Evolutionary conservation across 768 basidiomycete species (phyloP).

Genomic region (Pulveroboletus sp.): DNA sequence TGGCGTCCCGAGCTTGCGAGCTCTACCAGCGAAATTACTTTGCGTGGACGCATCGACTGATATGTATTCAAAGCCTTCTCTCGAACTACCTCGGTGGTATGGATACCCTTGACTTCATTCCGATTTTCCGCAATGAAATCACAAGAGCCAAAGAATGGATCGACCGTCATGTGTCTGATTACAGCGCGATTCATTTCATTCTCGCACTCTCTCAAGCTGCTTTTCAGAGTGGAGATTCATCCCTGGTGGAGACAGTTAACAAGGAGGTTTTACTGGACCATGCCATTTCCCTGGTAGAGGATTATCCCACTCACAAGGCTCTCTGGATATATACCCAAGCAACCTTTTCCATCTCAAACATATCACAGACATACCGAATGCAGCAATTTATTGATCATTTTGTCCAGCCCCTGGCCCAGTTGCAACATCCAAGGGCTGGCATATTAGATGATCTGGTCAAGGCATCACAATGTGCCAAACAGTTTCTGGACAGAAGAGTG

Average conservation of each 20-base stretch:
- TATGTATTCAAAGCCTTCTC: constrained; percentile 37
- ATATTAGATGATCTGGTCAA: background rate
- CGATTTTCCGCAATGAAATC: constrained; percentile 39
- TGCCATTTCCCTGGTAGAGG: constrained; percentile 42
- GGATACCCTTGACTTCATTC: constrained; percentile 15
- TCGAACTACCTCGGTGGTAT: constrained; percentile 14
- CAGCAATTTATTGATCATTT: constrained; percentile 13
- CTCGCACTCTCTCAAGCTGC: constrained; percentile 32
- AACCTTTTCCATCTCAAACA: constrained; percentile 1
- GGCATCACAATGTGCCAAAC: constrained; percentile 5
- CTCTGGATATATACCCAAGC: constrained; percentile 51
- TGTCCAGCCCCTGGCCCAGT: constrained; percentile 15
- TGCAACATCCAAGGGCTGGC: background rate
- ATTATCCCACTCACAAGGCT: constrained; percentile 56
- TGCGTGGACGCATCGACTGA: constrained; percentile 63
- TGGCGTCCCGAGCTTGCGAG: constrained; percentile 49
- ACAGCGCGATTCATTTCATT: constrained; percentile 57
- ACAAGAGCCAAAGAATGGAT: constrained; percentile 46
- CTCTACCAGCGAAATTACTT: constrained; percentile 70
- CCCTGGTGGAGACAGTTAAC: constrained; percentile 2
- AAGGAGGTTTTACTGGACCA: constrained; percentile 30
- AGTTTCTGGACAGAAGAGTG: constrained; percentile 7
- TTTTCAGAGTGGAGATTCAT: constrained; percentile 2
- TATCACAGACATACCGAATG: background rate
- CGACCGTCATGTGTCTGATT: constrained; percentile 60